Conservation (phyloP, 2,329 filamentous ascomycete genomes). For the Tolypocladium amazonense region DNA sequence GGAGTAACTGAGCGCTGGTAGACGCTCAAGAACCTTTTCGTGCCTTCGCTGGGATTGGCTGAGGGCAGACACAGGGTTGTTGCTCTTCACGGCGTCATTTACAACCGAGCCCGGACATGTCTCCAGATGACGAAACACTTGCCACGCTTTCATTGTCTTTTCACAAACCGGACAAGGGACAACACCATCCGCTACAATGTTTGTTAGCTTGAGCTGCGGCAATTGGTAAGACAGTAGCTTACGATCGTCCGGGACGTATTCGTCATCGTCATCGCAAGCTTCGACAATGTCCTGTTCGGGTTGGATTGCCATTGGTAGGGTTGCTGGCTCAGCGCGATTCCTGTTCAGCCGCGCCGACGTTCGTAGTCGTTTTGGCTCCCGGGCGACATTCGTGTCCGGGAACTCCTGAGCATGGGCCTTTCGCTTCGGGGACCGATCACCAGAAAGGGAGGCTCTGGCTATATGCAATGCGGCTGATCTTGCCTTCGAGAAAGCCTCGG, state of each 20-base stretch:
- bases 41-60: conserved; percentile 15
- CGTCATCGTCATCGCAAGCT: conserved; percentile 12
- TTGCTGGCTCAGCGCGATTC: conserved; percentile 22
- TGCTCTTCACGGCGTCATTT: not conserved
- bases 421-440: conserved; percentile 35
- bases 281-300: conserved; percentile 12
- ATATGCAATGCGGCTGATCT: conserved; percentile 53
- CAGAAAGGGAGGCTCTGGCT: conserved; percentile 32
- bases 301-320: conserved; percentile 3
- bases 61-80: not conserved
- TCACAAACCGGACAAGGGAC: conserved; percentile 78
- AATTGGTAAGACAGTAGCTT: not conserved
- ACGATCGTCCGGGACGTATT: conserved; percentile 19
- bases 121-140: conserved; percentile 76
- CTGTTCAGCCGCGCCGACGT: conserved; percentile 40
- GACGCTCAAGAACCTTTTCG: conserved; percentile 42
- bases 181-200: conserved; percentile 53
- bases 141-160: conserved; percentile 65
- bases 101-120: conserved; percentile 33
- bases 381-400: conserved; percentile 13
- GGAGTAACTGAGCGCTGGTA: conserved; percentile 77
- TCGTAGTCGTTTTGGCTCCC: conserved; percentile 37
- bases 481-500: conserved; percentile 63
- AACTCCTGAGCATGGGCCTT: conserved; percentile 28
- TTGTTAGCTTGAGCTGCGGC: not conserved